Base-by-base conservation (phyloP, 208 protist genomes). In the Wallacemonas rigidus region DNA sequence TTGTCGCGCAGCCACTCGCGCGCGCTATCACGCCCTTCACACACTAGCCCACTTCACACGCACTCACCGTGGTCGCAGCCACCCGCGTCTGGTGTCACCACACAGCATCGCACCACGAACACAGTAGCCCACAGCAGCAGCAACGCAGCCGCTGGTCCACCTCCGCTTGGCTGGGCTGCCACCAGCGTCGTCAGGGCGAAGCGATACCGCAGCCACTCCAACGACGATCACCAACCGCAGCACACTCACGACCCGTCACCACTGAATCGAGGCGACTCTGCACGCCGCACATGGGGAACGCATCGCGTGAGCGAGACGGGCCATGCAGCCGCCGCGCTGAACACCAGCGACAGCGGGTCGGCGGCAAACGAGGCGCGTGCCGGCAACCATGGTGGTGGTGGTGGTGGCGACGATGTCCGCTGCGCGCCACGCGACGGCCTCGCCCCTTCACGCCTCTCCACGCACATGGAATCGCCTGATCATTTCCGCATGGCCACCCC, bases 401-500 rank as follows among this genome's bases (percentile, higher is more conserved):
- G 26, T 26, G 26, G 26, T 26, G 15, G 15, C 15, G 26, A 26
- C 26, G 26, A 26, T 26, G 26, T 26, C 26, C 26, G 26, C 26
- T 26, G 26, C 26, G 26, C 0, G 26, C 26, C 26, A 26, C 26
- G 26, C 26, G 26, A 26, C 26, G 26, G 26, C 26, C 26, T 26
- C 26, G 26, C 26, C 26, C 0, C 26, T 26, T 26, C 26, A 26
- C 0, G 26, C 26, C 26, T 26, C 62, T 48, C 65, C 77, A 58
- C 53, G 38, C 45, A 69, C 50, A 3, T 71, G 69, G 1, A 43
- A 36, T 58, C 69, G 15, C 38, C 17, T 17, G 45, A 11, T 3
- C 57, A 71, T 50, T 87, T 87, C 57, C 80, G 79, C 63, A 79
- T 92, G 7, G 54, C 79, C 74, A 92, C 83, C 1, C 87, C 87